These are phyloP conservation scores for Chaetomium tenue DNA, from an alignment of 495 filamentous ascomycete genomes.

Conservation along the genomic window DNA sequence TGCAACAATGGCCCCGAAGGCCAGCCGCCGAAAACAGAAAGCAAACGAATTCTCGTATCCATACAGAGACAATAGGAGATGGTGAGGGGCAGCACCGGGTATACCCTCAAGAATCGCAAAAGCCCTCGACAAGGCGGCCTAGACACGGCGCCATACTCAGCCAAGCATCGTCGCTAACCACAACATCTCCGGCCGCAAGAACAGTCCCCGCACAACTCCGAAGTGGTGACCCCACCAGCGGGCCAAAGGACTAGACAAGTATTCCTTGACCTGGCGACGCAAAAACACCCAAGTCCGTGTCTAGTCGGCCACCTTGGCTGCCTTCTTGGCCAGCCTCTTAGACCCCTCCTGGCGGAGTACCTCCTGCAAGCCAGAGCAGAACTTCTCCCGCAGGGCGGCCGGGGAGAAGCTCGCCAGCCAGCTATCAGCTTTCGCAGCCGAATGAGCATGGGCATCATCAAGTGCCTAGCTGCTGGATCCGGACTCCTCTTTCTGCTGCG, in stretches of 20 bases:
- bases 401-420: not conserved
- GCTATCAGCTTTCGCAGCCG: not conserved
- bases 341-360: not conserved
- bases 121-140: not conserved
- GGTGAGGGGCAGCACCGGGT: conserved; percentile 24
- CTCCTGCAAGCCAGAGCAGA: conserved; percentile 2
- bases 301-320: too few relatives aligned
- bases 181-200: not conserved
- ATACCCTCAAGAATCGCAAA: conserved; percentile 20
- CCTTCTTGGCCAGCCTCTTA: too few relatives aligned
- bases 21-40: not conserved
- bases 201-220: not conserved
- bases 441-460: not conserved
- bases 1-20: not conserved
- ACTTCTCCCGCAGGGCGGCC: not conserved
- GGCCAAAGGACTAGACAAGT: too few relatives aligned
- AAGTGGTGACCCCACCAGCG: too few relatives aligned
- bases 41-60: not conserved
- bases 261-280: too few relatives aligned
- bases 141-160: not conserved
- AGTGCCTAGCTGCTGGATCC: conserved; percentile 30
- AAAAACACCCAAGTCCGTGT: too few relatives aligned
- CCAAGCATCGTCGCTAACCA: not conserved
- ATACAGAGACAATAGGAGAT: conserved; percentile 7
- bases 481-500: conserved; percentile 45